phyloP scores from a whole-genome alignment of 495 filamentous ascomycete species.

The Neurospora sublineolata region DNA sequence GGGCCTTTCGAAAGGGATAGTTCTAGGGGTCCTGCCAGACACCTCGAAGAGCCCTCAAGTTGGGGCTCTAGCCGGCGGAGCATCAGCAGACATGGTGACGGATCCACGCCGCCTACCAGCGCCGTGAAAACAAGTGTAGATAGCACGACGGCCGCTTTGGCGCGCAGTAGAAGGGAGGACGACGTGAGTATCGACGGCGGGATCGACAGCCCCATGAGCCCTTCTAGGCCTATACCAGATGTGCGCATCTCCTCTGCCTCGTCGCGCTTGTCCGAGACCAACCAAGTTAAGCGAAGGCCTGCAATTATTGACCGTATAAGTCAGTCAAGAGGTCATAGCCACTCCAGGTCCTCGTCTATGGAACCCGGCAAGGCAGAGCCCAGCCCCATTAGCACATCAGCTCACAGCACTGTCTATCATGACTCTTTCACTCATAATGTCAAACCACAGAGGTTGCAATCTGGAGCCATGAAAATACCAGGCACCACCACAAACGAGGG shows the following conservation, averaged over 20 bases:
- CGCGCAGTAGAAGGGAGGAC: conserved; percentile 27
- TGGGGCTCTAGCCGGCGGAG: conserved; percentile 22
- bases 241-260: conserved; percentile 17
- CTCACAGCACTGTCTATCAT: conserved; percentile 42
- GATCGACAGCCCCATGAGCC: conserved; percentile 30
- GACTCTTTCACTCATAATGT: conserved; percentile 37
- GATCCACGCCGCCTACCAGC: conserved; percentile 8
- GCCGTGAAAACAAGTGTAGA: conserved; percentile 26
- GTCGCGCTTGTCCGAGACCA: conserved; percentile 11
- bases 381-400: conserved; percentile 42
- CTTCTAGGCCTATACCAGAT: conserved; percentile 26
- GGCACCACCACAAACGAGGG: conserved; percentile 44
- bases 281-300: conserved; percentile 25
- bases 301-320: conserved; percentile 43
- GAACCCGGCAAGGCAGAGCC: conserved; percentile 41
- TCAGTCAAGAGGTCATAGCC: conserved; percentile 35
- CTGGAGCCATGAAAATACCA: conserved; percentile 37
- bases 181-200: conserved; percentile 30
- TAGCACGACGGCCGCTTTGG: conserved; percentile 22
- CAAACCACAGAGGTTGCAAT: conserved; percentile 29
- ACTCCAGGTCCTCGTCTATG: conserved; percentile 53
- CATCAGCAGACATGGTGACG: conserved; percentile 25
- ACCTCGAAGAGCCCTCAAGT: conserved; percentile 24
- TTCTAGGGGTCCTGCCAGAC: conserved; percentile 25
- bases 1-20: conserved; percentile 38